Evolutionary conservation across 768 basidiomycete species (phyloP).

Genomic region (Pluteus cervinus): DNA sequence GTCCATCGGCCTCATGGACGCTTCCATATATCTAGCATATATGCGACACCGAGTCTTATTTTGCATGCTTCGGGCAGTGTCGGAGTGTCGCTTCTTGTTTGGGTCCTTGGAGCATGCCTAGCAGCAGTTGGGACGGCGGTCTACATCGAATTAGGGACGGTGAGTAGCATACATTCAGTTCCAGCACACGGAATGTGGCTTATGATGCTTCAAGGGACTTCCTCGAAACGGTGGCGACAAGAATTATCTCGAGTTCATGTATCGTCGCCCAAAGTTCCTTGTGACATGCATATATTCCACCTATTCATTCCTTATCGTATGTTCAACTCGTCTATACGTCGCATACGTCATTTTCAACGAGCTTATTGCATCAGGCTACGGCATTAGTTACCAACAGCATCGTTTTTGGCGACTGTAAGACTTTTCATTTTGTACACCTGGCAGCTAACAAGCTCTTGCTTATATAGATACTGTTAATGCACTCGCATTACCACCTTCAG

Average conservation of each 20-base stretch:
- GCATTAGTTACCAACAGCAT: conserved; percentile 52
- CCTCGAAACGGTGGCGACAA: conserved; percentile 73
- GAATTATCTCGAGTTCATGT: conserved; percentile 71
- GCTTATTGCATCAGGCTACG: conserved; percentile 31
- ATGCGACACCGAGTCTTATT: conserved; percentile 64
- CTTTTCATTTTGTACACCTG: neutral
- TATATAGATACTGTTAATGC: conserved; percentile 57
- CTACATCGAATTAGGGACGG: conserved; percentile 71
- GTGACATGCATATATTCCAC: conserved; percentile 52
- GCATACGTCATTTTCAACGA: neutral
- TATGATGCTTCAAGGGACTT: conserved; percentile 59
- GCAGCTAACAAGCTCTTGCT: too few relatives aligned
- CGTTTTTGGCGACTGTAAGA: conserved; percentile 71
- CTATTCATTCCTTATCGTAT: conserved; percentile 52
- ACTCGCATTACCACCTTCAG: conserved; percentile 37
- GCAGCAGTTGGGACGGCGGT: conserved; percentile 64
- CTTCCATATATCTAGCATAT: conserved; percentile 39
- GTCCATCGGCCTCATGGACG: neutral
- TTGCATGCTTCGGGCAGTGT: conserved; percentile 64
- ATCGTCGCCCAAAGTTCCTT: conserved; percentile 53
- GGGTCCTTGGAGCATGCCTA: conserved; percentile 61
- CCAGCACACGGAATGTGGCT: too few relatives aligned
- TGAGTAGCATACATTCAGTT: too few relatives aligned
- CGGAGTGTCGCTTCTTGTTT: conserved; percentile 61
- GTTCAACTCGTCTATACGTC: conserved; percentile 19